Evolutionary conservation across 2,329 filamentous ascomycete species (phyloP).

Genomic region (Cladosporium halotolerans): DNA sequence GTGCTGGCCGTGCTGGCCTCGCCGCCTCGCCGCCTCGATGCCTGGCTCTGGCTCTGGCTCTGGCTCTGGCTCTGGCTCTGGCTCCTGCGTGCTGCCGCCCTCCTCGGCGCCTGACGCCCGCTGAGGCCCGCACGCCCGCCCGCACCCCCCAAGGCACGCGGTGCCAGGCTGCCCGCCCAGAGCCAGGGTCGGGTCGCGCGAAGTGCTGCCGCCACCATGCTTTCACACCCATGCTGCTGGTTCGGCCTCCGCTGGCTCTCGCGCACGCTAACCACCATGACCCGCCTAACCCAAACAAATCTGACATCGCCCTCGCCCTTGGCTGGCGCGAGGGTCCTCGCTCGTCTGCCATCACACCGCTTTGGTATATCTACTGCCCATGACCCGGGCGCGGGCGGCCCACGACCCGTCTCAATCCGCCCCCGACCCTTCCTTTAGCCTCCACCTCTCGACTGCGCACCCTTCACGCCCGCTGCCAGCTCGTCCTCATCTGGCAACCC

Average conservation of each 20-base stretch:
- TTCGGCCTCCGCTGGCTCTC: slow-evolving; percentile 6
- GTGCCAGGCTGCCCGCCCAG: too few species aligned
- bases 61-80: too few species aligned
- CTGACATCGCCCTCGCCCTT: slow-evolving; percentile 9
- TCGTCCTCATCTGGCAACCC: background rate
- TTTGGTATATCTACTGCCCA: slow-evolving; percentile 10
- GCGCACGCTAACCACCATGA: slow-evolving; percentile 10
- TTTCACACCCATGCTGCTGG: slow-evolving; percentile 10
- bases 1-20: too few species aligned
- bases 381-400: slow-evolving; percentile 9
- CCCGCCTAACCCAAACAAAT: slow-evolving; percentile 11
- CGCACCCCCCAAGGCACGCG: too few species aligned
- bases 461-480: background rate
- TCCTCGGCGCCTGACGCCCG: too few species aligned
- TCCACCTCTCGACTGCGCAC: slow-evolving; percentile 1
- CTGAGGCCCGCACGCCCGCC: too few species aligned
- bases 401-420: slow-evolving; percentile 10
- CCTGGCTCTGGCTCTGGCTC: too few species aligned
- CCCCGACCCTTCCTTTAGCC: slow-evolving; percentile 3
- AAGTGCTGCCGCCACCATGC: slow-evolving; percentile 9
- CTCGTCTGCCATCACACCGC: slow-evolving; percentile 9
- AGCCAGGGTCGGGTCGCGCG: slow-evolving; percentile 3
- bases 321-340: slow-evolving; percentile 6
- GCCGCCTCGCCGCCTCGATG: too few species aligned
- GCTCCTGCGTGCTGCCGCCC: too few species aligned